These are phyloP conservation scores for Malassezia yamatoensis DNA, from an alignment of 1,284 basidiomycete genomes.

Conservation along the genomic window DNA sequence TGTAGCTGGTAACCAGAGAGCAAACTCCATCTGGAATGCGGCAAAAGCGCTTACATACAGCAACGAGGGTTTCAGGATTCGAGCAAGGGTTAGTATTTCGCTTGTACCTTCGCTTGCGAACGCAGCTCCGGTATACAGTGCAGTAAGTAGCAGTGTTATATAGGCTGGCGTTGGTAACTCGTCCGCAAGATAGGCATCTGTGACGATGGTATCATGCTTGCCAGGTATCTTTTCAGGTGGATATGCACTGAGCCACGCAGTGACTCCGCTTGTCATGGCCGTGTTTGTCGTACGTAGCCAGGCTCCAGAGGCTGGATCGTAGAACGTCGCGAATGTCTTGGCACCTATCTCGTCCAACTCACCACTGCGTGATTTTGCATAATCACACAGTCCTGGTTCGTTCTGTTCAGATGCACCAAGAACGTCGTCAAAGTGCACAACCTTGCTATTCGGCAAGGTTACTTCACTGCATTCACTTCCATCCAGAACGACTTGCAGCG, in stretches of 20 bases:
- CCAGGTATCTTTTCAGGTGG: slow-evolving; percentile 26
- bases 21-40: slow-evolving; percentile 25
- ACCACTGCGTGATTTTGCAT: not conserved
- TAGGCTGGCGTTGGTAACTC: slow-evolving; percentile 20
- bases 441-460: not conserved
- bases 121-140: slow-evolving; percentile 39
- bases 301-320: not conserved
- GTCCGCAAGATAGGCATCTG: slow-evolving; percentile 17
- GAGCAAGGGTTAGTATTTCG: not conserved
- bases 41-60: slow-evolving; percentile 28
- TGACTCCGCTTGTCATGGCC: slow-evolving; percentile 20
- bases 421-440: slow-evolving; percentile 8
- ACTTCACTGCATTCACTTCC: not conserved
- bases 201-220: slow-evolving; percentile 27
- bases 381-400: slow-evolving; percentile 16
- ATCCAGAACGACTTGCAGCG: not conserved
- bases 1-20: slow-evolving; percentile 19
- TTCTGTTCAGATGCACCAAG: slow-evolving; percentile 12
- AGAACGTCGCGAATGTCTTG: slow-evolving; percentile 9
- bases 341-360: slow-evolving; percentile 13
- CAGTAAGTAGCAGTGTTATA: slow-evolving; percentile 28
- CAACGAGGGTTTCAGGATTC: slow-evolving; percentile 21
- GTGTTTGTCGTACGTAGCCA: slow-evolving; percentile 12
- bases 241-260: slow-evolving; percentile 27
- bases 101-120: slow-evolving; percentile 19